Evolutionary conservation across 2,329 filamentous ascomycete genomes (phyloP).

Genomic region (Dactylonectria macrodidyma): DNA sequence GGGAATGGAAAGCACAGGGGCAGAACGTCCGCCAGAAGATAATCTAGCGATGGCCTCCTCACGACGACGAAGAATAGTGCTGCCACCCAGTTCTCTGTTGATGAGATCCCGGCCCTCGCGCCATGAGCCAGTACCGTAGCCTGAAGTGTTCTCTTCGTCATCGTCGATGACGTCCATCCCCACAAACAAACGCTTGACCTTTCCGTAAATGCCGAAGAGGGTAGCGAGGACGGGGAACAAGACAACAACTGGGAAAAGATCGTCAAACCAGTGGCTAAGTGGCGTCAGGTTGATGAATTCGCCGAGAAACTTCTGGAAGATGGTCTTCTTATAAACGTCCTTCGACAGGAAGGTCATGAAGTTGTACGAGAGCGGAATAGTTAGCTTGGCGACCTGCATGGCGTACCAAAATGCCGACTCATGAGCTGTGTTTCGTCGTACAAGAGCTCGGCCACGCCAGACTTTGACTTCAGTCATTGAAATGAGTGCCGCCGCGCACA

Average conservation of each 20-base stretch:
- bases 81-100: constrained; percentile 84
- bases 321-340: constrained; percentile 80
- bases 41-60: constrained; percentile 58
- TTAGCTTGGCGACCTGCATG: constrained; percentile 91
- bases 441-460: constrained; percentile 95
- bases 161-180: constrained; percentile 82
- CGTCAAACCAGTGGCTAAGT: constrained; percentile 87
- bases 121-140: constrained; percentile 87
- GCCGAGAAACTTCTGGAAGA: constrained; percentile 91
- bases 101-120: constrained; percentile 93
- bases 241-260: constrained; percentile 90
- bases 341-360: constrained; percentile 91
- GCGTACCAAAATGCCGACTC: constrained; percentile 98
- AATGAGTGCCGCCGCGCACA: constrained; percentile 90
- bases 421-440: constrained; percentile 90
- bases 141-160: constrained; percentile 73
- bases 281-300: constrained; percentile 86
- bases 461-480: constrained; percentile 94
- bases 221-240: constrained; percentile 88
- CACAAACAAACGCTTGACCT: constrained; percentile 84
- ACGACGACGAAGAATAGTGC: constrained; percentile 66
- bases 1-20: constrained; percentile 66
- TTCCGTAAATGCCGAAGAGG: constrained; percentile 90
- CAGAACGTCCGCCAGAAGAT: constrained; percentile 51
- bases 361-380: constrained; percentile 94